Conservation (phyloP, 2,329 filamentous ascomycete species). For the Fonsecaea pugnacius region DNA sequence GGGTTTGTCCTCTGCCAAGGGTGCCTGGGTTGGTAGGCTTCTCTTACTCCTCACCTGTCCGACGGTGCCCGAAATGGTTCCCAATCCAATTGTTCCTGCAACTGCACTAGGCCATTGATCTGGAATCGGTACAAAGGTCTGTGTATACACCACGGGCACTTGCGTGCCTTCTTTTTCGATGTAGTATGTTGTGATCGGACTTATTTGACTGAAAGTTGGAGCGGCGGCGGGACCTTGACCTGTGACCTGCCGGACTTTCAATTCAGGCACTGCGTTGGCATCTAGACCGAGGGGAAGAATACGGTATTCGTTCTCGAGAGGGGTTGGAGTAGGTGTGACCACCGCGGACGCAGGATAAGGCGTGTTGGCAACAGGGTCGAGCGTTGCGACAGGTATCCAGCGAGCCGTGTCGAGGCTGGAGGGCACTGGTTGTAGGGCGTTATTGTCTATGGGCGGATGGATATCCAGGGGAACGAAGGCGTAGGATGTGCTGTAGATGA, state of each 20-base stretch:
- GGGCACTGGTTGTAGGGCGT: constrained; percentile 18
- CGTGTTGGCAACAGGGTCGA: constrained; percentile 7
- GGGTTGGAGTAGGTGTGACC: constrained; percentile 18
- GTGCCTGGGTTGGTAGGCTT: constrained; percentile 29
- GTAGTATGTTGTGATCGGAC: constrained; percentile 40
- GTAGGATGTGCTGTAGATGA: constrained; percentile 24
- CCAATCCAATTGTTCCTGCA: constrained; percentile 41
- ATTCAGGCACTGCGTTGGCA: constrained; percentile 28
- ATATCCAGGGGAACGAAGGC: constrained; percentile 28
- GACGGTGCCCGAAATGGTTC: constrained; percentile 37
- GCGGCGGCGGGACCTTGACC: constrained; percentile 40
- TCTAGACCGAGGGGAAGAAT: constrained; percentile 28
- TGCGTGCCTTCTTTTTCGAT: constrained; percentile 19
- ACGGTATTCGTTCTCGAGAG: constrained; percentile 14
- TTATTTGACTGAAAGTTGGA: constrained; percentile 37
- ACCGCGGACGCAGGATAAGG: constrained; percentile 7
- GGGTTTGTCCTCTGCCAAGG: constrained; percentile 6
- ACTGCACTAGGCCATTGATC: constrained; percentile 42
- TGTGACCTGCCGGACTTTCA: constrained; percentile 34
- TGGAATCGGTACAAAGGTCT: constrained; percentile 39
- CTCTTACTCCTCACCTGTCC: constrained; percentile 35
- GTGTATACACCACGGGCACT: constrained; percentile 37
- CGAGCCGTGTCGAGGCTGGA: constrained; percentile 23
- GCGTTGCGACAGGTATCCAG: constrained; percentile 29
- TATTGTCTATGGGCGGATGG: constrained; percentile 14